phyloP scores from a whole-genome alignment of 257 asterid species.

The Apocynum venetum region DNA sequence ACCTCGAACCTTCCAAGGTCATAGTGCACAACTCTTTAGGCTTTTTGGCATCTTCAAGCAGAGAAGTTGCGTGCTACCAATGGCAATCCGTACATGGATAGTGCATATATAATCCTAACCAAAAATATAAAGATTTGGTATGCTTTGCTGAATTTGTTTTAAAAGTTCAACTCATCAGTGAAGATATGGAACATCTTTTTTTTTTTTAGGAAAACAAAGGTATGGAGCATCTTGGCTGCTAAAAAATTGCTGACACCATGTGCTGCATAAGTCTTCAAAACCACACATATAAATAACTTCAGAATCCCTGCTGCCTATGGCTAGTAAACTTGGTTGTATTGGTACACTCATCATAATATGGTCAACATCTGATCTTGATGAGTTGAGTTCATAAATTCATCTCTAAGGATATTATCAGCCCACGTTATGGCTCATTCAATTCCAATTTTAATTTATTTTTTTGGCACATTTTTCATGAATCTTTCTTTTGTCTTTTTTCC shows the following conservation, averaged over 20 bases:
- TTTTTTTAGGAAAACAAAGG: neutral
- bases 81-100: neutral
- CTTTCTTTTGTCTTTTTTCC: neutral
- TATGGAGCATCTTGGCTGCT: neutral
- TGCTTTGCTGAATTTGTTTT: neutral
- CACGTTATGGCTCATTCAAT: neutral
- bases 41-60: too few relatives aligned
- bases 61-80: neutral
- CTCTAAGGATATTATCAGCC: constrained; percentile 3
- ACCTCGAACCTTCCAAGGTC: too few relatives aligned
- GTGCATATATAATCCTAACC: neutral
- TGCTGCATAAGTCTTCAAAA: constrained; percentile 1
- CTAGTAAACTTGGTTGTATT: too few relatives aligned
- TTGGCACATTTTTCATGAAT: neutral
- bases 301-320: too few relatives aligned
- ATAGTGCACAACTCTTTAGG: too few relatives aligned
- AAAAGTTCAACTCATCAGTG: neutral
- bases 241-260: constrained; percentile 1
- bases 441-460: neutral
- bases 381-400: neutral
- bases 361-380: neutral
- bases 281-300: neutral
- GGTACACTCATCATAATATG: neutral
- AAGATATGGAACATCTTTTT: neutral
- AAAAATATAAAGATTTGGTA: too few relatives aligned